Evolutionary conservation across 2,329 filamentous ascomycete genomes (phyloP).

Genomic region (Penicillium oxalicum): DNA sequence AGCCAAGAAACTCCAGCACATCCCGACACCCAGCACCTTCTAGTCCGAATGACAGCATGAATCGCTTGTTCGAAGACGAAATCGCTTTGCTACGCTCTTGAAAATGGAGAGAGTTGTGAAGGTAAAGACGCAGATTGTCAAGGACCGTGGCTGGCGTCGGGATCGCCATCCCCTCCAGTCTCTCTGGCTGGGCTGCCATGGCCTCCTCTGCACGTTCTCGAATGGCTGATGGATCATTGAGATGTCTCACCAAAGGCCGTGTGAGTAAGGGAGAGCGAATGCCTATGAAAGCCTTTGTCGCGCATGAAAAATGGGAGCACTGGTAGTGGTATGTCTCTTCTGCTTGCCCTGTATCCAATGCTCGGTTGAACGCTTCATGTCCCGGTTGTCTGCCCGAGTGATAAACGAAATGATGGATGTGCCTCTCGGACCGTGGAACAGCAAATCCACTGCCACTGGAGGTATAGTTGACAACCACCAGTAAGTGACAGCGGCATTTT

Average conservation of each 20-base stretch:
- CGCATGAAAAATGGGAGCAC: conserved; percentile 56
- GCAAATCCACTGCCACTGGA: conserved; percentile 40
- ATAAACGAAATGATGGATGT: conserved; percentile 58
- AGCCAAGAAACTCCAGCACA: conserved; percentile 55
- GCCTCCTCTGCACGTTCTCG: conserved; percentile 50
- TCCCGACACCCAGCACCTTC: conserved; percentile 50
- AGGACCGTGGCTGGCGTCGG: conserved; percentile 52
- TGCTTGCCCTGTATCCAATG: conserved; percentile 29
- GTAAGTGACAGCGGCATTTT: conserved; percentile 57
- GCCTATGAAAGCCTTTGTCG: conserved; percentile 47
- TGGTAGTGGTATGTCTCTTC: conserved; percentile 48
- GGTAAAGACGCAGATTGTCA: conserved; percentile 53
- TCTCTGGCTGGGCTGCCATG: conserved; percentile 47
- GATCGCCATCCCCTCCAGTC: conserved; percentile 48
- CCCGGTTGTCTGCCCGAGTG: conserved; percentile 30
- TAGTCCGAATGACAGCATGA: conserved; percentile 56
- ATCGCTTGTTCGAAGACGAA: conserved; percentile 57
- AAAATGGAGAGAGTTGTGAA: conserved; percentile 52
- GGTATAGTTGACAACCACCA: conserved; percentile 51
- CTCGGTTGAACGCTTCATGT: conserved; percentile 13
- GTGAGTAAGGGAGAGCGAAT: conserved; percentile 50
- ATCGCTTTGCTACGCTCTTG: conserved; percentile 49
- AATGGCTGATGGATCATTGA: conserved; percentile 51
- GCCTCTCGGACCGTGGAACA: conserved; percentile 42
- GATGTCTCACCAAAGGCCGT: conserved; percentile 42